A percentile compares a stretch with the other conserved stretches of the same genome.
phyloP scores from a whole-genome alignment of 768 basidiomycete genomes.

The Trametes maxima region DNA sequence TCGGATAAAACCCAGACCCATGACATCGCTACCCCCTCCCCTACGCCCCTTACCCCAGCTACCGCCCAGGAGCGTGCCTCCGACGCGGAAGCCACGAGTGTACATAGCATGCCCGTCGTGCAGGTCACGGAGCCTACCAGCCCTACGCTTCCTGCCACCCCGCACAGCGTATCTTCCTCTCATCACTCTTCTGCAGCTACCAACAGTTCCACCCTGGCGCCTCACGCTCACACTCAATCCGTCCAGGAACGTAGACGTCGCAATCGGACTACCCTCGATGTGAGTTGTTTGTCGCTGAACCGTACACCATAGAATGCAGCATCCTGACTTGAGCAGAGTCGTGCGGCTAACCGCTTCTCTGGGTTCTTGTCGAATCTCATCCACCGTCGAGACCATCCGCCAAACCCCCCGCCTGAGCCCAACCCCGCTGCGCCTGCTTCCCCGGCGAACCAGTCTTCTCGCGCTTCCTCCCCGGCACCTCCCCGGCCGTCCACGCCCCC shows the following conservation, averaged over 20 bases:
- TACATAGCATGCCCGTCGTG: constrained; percentile 60
- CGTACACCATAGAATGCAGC: constrained; percentile 5
- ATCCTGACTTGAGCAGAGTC: constrained; percentile 41
- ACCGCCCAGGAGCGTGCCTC: constrained; percentile 37
- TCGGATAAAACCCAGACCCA: constrained; percentile 28
- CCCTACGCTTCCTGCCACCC: constrained; percentile 27
- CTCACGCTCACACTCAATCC: constrained; percentile 19
- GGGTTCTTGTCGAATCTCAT: constrained; percentile 85
- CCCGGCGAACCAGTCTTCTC: constrained; percentile 43
- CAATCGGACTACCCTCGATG: constrained; percentile 61
- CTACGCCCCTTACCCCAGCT: constrained; percentile 34
- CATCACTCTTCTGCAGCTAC: constrained; percentile 36
- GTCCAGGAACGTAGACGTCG: constrained; percentile 32
- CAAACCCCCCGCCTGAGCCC: constrained; percentile 27
- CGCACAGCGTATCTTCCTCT: constrained; percentile 33
- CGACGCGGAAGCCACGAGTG: constrained; percentile 52
- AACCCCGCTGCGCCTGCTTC: constrained; percentile 24
- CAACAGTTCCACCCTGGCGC: constrained; percentile 28
- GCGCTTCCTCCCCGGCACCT: constrained; percentile 56
- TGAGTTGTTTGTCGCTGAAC: constrained; percentile 37
- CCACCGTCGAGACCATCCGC: constrained; percentile 61
- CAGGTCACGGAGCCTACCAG: constrained; percentile 49
- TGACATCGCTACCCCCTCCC: constrained; percentile 40
- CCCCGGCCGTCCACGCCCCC: constrained; percentile 68
- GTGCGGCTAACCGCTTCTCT: constrained; percentile 74